Evolutionary conservation across 345 rosid genomes (phyloP).

Genomic region (Acer saccharum): DNA sequence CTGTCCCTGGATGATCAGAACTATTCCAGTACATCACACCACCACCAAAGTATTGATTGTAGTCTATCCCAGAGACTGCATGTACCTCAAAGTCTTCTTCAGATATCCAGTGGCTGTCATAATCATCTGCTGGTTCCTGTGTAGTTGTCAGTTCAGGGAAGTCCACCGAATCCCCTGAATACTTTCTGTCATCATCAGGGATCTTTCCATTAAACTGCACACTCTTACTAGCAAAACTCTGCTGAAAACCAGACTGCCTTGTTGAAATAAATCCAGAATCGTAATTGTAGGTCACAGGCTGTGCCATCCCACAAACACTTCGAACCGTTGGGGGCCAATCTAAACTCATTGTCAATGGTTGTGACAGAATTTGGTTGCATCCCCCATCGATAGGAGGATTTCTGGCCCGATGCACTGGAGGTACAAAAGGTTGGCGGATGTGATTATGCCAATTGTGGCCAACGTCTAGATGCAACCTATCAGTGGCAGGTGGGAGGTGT

Average conservation of each 20-base stretch:
- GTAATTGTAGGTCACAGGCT: constrained; percentile 67
- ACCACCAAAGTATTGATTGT: constrained; percentile 92
- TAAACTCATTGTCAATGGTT: constrained; percentile 79
- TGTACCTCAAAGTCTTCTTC: constrained; percentile 94
- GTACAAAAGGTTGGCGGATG: constrained; percentile 72
- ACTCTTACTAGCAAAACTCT: constrained; percentile 45
- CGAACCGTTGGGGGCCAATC: constrained; percentile 98
- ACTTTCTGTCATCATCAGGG: constrained; percentile 51
- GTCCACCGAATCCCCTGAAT: constrained; percentile 60
- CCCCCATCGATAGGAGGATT: constrained; percentile 66
- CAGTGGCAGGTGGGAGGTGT: constrained; percentile 83
- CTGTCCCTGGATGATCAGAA: constrained; percentile 79
- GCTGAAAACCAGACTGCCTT: constrained; percentile 52
- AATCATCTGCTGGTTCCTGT: constrained; percentile 64
- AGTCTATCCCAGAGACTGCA: constrained; percentile 82
- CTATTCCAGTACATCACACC: constrained; percentile 99
- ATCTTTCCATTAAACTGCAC: constrained; percentile 39
- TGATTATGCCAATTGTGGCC: constrained; percentile 83
- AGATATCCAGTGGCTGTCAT: constrained; percentile 82
- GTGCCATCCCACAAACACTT: constrained; percentile 63
- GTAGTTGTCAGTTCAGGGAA: constrained; percentile 57
- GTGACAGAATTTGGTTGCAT: constrained; percentile 65
- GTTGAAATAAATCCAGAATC: constrained; percentile 71
- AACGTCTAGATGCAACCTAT: constrained; percentile 94
- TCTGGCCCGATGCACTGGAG: constrained; percentile 74